phyloP scores from a whole-genome alignment of 2,329 filamentous ascomycete species.

The Periglandula ipomoeae region DNA sequence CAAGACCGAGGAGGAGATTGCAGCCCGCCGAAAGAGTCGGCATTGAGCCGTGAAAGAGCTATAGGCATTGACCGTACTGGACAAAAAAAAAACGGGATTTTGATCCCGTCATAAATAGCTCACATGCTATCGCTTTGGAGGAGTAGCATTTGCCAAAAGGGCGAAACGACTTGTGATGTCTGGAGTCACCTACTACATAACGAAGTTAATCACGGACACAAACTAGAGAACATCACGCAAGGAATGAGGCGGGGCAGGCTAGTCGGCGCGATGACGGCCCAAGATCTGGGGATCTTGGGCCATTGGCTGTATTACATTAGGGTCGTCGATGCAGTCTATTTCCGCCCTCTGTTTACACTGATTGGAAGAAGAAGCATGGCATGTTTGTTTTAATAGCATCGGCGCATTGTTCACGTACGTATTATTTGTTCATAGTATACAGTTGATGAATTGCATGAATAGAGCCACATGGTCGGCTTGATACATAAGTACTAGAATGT shows the following conservation, averaged over 20 bases:
- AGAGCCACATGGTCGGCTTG: slow-evolving; percentile 13
- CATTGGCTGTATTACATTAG: background rate
- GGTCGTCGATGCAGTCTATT: background rate
- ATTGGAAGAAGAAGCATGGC: slow-evolving; percentile 4
- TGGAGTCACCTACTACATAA: background rate
- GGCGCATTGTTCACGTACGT: slow-evolving; percentile 11
- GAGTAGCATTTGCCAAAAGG: background rate
- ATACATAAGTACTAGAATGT: background rate
- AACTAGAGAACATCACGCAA: slow-evolving; percentile 4
- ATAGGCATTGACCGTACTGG: too few species aligned
- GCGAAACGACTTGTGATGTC: background rate
- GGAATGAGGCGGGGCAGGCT: background rate
- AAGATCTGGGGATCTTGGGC: background rate
- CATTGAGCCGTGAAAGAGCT: too few species aligned
- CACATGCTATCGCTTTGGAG: background rate
- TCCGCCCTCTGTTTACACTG: background rate
- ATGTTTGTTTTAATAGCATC: slow-evolving; percentile 10
- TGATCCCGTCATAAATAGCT: background rate
- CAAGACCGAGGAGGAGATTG: background rate
- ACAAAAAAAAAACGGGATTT: background rate
- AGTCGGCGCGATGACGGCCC: slow-evolving; percentile 1
- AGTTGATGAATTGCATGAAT: slow-evolving; percentile 17
- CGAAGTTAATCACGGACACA: background rate
- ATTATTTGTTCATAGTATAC: slow-evolving; percentile 9
- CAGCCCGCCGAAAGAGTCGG: background rate